Conservation (phyloP, 257 asterid genomes). For the Solanum tarapatanum region DNA sequence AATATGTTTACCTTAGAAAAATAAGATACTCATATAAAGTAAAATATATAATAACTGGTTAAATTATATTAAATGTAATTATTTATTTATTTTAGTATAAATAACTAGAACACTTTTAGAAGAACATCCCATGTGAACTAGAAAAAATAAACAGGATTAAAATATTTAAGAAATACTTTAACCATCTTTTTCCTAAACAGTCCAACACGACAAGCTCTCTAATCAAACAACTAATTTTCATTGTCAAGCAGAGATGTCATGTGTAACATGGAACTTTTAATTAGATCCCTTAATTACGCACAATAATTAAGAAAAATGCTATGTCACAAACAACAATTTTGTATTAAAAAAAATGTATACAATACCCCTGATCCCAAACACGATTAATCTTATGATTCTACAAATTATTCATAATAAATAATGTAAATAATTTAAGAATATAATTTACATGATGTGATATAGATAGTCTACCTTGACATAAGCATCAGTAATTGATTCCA, state of each 20-base stretch:
- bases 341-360: not conserved
- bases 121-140: not conserved
- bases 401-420: conserved; percentile 3
- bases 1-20: not conserved
- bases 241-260: not conserved
- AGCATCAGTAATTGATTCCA: not conserved
- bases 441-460: not conserved
- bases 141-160: not conserved
- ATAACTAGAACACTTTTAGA: not conserved
- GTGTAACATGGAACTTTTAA: not conserved
- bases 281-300: not conserved
- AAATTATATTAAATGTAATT: not conserved
- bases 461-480: not conserved
- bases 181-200: not conserved
- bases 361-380: conserved; percentile 7
- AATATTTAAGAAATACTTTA: not conserved
- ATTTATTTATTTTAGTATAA: not conserved
- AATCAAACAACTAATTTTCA: not conserved
- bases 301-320: not conserved
- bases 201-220: not conserved
- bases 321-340: not conserved
- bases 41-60: not conserved
- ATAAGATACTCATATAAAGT: not conserved
- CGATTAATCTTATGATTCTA: not conserved
- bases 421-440: conserved; percentile 1